phyloP scores from a whole-genome alignment of 352 stramenopile species.

The Phytophthora constricta region DNA sequence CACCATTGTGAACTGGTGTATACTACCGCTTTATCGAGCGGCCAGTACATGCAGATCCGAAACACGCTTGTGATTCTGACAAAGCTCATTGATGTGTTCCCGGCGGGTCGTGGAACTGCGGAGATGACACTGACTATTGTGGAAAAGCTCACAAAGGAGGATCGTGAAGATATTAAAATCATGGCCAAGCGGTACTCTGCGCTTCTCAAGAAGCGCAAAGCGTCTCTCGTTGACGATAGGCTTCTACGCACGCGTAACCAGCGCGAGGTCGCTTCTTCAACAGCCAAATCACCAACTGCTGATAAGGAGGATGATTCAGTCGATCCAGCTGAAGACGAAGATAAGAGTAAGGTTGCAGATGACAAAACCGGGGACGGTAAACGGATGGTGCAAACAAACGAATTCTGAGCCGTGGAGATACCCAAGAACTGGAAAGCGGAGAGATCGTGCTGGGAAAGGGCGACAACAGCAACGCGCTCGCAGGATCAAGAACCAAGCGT shows the following conservation, averaged over 20 bases:
- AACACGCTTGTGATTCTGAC: slow-evolving; percentile 89
- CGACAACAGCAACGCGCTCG: slow-evolving; percentile 19
- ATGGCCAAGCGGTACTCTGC: slow-evolving; percentile 90
- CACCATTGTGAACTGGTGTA: slow-evolving; percentile 74
- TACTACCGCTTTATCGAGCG: slow-evolving; percentile 59
- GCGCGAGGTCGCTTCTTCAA: background rate
- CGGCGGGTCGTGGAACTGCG: slow-evolving; percentile 59
- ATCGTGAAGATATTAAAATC: slow-evolving; percentile 90
- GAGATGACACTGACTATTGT: slow-evolving; percentile 72
- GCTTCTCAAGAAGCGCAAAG: slow-evolving; percentile 80
- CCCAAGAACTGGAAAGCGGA: slow-evolving; percentile 60
- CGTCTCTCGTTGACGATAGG: slow-evolving; percentile 70
- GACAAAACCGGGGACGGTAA: slow-evolving; percentile 28
- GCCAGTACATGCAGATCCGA: slow-evolving; percentile 86
- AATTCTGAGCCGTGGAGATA: slow-evolving; percentile 24
- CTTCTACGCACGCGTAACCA: slow-evolving; percentile 40
- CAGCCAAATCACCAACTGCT: slow-evolving; percentile 20
- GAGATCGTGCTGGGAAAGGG: slow-evolving; percentile 51
- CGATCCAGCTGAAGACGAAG: slow-evolving; percentile 23
- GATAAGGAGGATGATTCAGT: slow-evolving; percentile 31
- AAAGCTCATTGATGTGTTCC: slow-evolving; percentile 90
- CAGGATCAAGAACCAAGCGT: slow-evolving; percentile 23
- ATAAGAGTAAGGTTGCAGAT: slow-evolving; percentile 32
- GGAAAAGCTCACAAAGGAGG: slow-evolving; percentile 76
- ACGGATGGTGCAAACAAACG: slow-evolving; percentile 21